Conservation (phyloP, 495 filamentous ascomycete genomes). For the Penicillium lagena region DNA sequence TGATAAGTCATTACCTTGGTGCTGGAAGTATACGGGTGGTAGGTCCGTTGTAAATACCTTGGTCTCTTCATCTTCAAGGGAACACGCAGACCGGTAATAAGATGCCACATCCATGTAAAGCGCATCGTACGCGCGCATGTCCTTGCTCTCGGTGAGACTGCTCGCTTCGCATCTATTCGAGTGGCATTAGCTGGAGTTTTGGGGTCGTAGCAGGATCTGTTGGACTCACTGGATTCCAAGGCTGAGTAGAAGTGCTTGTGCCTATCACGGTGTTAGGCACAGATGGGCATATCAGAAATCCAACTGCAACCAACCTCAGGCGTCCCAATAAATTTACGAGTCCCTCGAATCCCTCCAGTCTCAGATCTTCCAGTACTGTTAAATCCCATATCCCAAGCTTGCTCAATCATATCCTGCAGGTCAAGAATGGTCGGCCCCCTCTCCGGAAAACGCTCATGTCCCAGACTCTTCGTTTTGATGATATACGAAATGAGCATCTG, state of each 20-base stretch:
- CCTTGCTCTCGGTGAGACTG: slow-evolving; percentile 34
- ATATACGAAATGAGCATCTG: slow-evolving; percentile 89
- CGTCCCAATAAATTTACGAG: slow-evolving; percentile 93
- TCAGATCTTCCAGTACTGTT: slow-evolving; percentile 66
- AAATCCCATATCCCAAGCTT: slow-evolving; percentile 84
- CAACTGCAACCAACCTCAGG: slow-evolving; percentile 59
- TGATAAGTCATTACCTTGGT: slow-evolving; percentile 46
- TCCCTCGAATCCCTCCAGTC: slow-evolving; percentile 82
- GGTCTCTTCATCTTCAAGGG: slow-evolving; percentile 18
- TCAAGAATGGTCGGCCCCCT: slow-evolving; percentile 72
- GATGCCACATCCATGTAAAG: slow-evolving; percentile 63
- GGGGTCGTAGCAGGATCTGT: no score
- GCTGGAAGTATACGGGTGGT: slow-evolving; percentile 89
- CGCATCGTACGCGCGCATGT: slow-evolving; percentile 41
- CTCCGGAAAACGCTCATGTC: slow-evolving; percentile 51
- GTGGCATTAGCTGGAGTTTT: no score
- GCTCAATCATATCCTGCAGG: slow-evolving; percentile 84
- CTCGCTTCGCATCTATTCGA: slow-evolving; percentile 43
- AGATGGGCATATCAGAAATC: background rate
- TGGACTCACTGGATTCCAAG: slow-evolving; percentile 56
- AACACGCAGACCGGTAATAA: slow-evolving; percentile 59
- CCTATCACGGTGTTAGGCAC: slow-evolving; percentile 40
- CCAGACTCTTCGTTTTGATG: slow-evolving; percentile 46
- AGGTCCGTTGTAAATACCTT: slow-evolving; percentile 63
- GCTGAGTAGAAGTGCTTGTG: slow-evolving; percentile 69